Conservation (phyloP, 306 rosid species). For the Ormosia semicastrata region DNA sequence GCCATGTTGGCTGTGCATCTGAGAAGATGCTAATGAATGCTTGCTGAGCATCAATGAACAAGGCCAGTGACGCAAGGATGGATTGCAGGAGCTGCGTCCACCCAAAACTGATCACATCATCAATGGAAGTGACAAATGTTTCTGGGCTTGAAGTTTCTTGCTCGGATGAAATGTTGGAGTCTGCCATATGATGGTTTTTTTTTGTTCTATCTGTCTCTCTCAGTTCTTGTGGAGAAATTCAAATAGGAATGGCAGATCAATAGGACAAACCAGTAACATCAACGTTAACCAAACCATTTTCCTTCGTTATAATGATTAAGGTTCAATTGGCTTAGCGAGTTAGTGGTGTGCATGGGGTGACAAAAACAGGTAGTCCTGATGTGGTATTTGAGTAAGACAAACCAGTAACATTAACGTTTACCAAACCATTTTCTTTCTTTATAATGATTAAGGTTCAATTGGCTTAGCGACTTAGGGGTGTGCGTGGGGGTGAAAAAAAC, state of each 20-base stretch:
- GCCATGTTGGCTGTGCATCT: slow-evolving; percentile 47
- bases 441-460: no score
- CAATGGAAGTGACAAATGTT: neutral
- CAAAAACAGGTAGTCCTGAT: no score
- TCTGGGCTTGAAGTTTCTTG: neutral
- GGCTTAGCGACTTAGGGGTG: no score
- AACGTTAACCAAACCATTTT: no score
- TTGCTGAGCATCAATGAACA: slow-evolving; percentile 47
- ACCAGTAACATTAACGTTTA: no score
- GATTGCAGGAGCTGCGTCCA: slow-evolving; percentile 25
- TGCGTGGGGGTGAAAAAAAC: no score
- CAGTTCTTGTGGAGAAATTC: neutral
- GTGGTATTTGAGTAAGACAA: no score
- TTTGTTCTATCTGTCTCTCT: neutral
- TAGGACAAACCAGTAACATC: no score
- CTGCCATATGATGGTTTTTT: neutral
- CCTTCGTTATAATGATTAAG: no score
- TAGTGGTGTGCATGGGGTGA: no score
- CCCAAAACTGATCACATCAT: slow-evolving; percentile 1
- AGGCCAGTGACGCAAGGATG: slow-evolving; percentile 35
- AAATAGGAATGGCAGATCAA: neutral
- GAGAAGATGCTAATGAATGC: slow-evolving; percentile 43
- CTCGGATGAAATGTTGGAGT: neutral
- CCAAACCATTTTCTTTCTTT: no score
- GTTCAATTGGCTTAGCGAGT: no score